phyloP scores from a whole-genome alignment of 2,329 filamentous ascomycete genomes.

The Alternaria solani region DNA sequence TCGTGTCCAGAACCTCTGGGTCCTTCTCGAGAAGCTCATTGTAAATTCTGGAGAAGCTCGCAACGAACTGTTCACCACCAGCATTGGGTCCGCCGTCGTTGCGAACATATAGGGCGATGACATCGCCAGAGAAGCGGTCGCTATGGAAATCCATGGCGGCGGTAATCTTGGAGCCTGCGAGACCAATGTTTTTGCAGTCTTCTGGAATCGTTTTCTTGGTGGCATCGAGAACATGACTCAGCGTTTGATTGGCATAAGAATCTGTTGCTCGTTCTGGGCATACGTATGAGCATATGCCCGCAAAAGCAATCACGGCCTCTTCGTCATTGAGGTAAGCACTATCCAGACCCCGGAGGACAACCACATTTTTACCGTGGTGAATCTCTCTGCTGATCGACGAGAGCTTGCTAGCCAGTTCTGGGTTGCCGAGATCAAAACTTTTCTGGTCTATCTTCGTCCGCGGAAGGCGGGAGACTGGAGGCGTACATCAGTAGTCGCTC shows the following conservation, averaged over 20 bases:
- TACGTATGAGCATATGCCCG: constrained; percentile 43
- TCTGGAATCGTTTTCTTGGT: constrained; percentile 43
- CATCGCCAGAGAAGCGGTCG: constrained; percentile 50
- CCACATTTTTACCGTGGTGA: constrained; percentile 41
- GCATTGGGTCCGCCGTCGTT: constrained; percentile 41
- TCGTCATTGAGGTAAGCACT: constrained; percentile 47
- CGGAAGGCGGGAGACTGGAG: constrained; percentile 28
- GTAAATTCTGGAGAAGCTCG: constrained; percentile 48
- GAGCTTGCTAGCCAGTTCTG: constrained; percentile 36
- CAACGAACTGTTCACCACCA: constrained; percentile 46
- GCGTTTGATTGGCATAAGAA: constrained; percentile 49
- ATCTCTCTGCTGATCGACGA: constrained; percentile 38
- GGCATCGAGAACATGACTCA: constrained; percentile 50
- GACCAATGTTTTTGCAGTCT: constrained; percentile 46
- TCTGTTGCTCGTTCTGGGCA: constrained; percentile 46
- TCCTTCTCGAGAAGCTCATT: constrained; percentile 45
- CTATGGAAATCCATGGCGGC: constrained; percentile 50
- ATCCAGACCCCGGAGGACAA: constrained; percentile 45
- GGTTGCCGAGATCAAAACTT: constrained; percentile 39
- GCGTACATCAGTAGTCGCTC: background rate
- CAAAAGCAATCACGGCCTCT: constrained; percentile 49
- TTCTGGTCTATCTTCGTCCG: constrained; percentile 30
- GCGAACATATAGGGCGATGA: constrained; percentile 47
- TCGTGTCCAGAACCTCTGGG: constrained; percentile 46
- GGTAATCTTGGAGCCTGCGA: constrained; percentile 50